These are phyloP conservation scores for Dianthus caryophyllus DNA, from an alignment of 148 eudicot genomes.

Conservation along the genomic window DNA sequence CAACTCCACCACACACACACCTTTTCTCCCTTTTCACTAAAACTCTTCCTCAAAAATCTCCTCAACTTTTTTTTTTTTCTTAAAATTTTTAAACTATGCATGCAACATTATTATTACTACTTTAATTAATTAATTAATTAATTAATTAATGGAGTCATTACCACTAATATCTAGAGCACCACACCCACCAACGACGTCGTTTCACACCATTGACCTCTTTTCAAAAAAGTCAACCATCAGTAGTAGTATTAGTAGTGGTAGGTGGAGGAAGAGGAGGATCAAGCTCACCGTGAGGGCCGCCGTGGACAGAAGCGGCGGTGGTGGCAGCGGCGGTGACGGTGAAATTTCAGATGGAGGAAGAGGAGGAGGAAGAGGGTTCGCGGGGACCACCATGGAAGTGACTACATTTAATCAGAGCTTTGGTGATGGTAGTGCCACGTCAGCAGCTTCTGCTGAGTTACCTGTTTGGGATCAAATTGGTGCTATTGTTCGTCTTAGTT, in stretches of 20 bases:
- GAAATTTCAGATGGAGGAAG: constrained; percentile 39
- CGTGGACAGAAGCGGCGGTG: constrained; percentile 8
- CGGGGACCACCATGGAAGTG: constrained; percentile 79
- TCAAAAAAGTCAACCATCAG: constrained; percentile 26
- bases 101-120: neutral
- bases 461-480: too few species aligned
- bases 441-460: too few species aligned
- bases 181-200: constrained; percentile 49
- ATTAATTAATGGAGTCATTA: constrained; percentile 46
- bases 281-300: constrained; percentile 32
- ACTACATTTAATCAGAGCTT: constrained; percentile 75
- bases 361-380: constrained; percentile 47
- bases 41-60: neutral
- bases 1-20: neutral
- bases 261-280: constrained; percentile 17
- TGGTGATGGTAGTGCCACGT: constrained; percentile 27
- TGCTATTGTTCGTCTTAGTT: too few species aligned
- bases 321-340: constrained; percentile 31
- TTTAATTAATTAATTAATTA: neutral
- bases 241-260: neutral
- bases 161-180: constrained; percentile 51
- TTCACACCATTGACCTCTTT: constrained; percentile 29
- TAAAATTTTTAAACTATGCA: too few species aligned
- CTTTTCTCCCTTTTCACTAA: neutral
- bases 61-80: neutral